Percentiles rank a stretch among this genome's conserved stretches.
phyloP scores from a whole-genome alignment of 2,329 filamentous ascomycete genomes.

The Pseudogymnoascus sp. region DNA sequence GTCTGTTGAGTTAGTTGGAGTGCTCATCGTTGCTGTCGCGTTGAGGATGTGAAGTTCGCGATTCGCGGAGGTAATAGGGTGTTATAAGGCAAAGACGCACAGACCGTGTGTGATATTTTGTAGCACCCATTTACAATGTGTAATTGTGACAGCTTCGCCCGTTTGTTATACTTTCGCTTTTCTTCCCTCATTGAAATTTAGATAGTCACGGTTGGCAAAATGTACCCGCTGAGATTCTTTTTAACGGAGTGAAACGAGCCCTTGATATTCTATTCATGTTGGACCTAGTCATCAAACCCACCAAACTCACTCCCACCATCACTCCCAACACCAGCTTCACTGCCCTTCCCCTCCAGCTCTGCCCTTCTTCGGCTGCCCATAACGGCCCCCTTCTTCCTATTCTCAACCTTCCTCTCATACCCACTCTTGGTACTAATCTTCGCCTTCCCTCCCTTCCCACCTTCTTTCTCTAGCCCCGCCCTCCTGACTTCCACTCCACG shows the following conservation, averaged over 20 bases:
- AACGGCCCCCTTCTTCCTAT: slow-evolving; percentile 56
- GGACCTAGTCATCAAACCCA: slow-evolving; percentile 37
- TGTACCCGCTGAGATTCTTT: neutral
- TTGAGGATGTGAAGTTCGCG: neutral
- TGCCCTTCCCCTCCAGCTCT: slow-evolving; percentile 29
- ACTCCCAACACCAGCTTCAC: slow-evolving; percentile 18
- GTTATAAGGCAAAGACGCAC: neutral
- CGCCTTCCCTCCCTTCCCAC: slow-evolving; percentile 23
- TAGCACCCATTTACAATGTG: neutral
- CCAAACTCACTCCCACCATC: slow-evolving; percentile 32
- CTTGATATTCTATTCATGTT: neutral
- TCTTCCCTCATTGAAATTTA: neutral
- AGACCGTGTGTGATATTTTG: neutral
- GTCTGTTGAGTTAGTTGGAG: neutral
- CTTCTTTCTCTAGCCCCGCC: slow-evolving; percentile 29
- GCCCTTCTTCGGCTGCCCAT: slow-evolving; percentile 48
- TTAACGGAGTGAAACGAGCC: neutral
- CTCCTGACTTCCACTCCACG: slow-evolving; percentile 69
- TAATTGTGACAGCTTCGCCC: too few species aligned
- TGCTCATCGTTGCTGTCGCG: neutral
- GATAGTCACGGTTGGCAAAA: neutral
- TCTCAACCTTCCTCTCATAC: slow-evolving; percentile 60
- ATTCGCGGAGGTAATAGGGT: neutral
- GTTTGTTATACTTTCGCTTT: neutral
- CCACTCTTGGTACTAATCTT: slow-evolving; percentile 79